Percentiles rank a stretch among this genome's conserved stretches.
phyloP scores from a whole-genome alignment of 1,284 basidiomycete species.

The Athelia psychrophila region DNA sequence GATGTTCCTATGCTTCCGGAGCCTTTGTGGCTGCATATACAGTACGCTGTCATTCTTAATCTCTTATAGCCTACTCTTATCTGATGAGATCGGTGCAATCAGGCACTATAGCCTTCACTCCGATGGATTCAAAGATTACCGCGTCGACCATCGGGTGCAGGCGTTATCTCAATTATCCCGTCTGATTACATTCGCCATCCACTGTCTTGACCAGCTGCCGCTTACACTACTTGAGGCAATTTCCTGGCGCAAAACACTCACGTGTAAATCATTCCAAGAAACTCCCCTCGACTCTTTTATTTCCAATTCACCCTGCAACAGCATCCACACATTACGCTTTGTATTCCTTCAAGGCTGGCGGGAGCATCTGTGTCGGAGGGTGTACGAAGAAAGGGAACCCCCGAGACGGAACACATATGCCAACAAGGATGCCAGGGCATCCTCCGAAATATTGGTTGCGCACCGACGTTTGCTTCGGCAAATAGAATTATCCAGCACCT shows the following conservation, averaged over 20 bases:
- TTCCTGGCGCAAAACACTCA: neutral
- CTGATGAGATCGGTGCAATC: neutral
- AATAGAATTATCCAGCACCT: neutral
- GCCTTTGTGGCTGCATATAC: neutral
- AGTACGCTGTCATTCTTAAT: neutral
- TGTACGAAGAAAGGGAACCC: neutral
- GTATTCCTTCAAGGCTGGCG: too few species aligned
- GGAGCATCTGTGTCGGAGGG: neutral
- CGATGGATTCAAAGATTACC: neutral
- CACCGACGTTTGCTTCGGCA: neutral
- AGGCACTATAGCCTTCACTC: neutral
- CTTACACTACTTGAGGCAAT: neutral
- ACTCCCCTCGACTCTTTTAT: neutral
- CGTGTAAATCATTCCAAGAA: neutral
- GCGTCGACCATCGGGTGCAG: neutral
- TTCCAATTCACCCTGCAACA: neutral
- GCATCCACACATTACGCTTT: neutral
- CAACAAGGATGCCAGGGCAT: neutral
- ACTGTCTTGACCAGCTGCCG: neutral
- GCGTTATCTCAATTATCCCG: neutral
- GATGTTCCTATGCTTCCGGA: neutral
- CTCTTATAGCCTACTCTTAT: neutral
- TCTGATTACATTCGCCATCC: neutral
- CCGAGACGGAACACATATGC: neutral
- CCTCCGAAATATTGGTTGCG: neutral